Evolutionary conservation across 2,329 filamentous ascomycete species (phyloP).

Genomic region (Hyphodiscus sp.): DNA sequence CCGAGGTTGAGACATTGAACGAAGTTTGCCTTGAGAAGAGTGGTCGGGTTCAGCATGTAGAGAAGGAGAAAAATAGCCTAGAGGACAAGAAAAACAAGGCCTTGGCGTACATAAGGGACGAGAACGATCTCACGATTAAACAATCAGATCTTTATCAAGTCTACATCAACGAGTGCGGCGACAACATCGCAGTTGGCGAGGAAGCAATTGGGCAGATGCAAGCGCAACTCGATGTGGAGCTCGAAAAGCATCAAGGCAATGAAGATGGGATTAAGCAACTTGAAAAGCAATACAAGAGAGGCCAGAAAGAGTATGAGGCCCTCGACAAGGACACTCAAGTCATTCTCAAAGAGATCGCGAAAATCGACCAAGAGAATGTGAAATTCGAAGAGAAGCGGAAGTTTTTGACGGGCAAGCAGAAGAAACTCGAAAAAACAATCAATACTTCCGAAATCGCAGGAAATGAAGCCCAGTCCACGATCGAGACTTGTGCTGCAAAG

Average conservation of each 20-base stretch:
- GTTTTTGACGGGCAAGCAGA: slow-evolving; percentile 82
- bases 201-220: slow-evolving; percentile 92
- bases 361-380: slow-evolving; percentile 92
- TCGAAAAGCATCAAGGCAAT: slow-evolving; percentile 85
- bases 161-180: slow-evolving; percentile 78
- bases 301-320: slow-evolving; percentile 74
- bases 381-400: slow-evolving; percentile 98
- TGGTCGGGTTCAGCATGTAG: slow-evolving; percentile 89
- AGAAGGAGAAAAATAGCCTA: slow-evolving; percentile 88
- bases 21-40: slow-evolving; percentile 95
- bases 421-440: slow-evolving; percentile 89
- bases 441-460: slow-evolving; percentile 68
- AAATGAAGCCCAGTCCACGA: slow-evolving; percentile 68
- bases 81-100: slow-evolving; percentile 98
- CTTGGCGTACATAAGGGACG: slow-evolving; percentile 78
- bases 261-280: slow-evolving; percentile 87
- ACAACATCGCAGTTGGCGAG: slow-evolving; percentile 82
- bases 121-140: slow-evolving; percentile 87
- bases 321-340: slow-evolving; percentile 77
- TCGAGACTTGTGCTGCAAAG: slow-evolving; percentile 71
- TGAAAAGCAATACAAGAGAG: slow-evolving; percentile 75
- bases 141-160: slow-evolving; percentile 91
- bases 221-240: slow-evolving; percentile 73
- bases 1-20: slow-evolving; percentile 86
- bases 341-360: slow-evolving; percentile 79